Conservation (phyloP, 768 basidiomycete genomes). For the Leccinellum rugosiceps region DNA sequence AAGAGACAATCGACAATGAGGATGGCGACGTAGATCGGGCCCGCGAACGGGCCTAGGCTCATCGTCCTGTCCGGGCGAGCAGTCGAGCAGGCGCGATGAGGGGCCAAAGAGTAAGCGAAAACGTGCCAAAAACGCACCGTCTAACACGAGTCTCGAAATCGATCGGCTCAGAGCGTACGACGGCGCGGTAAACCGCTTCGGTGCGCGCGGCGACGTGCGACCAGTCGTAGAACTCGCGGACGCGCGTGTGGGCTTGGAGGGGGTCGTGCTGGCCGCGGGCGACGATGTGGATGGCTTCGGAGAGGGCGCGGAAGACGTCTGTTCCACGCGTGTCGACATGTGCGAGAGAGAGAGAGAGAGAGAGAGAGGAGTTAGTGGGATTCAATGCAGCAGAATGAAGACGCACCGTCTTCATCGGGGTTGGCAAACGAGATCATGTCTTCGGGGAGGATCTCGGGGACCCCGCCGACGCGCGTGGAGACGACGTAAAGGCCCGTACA, state of each 20-base stretch:
- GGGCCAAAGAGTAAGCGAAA: neutral
- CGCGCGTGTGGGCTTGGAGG: constrained; percentile 65
- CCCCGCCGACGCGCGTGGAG: constrained; percentile 90
- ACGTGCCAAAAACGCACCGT: constrained; percentile 47
- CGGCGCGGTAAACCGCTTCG: constrained; percentile 75
- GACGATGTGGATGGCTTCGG: constrained; percentile 74
- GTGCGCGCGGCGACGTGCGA: constrained; percentile 72
- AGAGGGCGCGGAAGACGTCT: constrained; percentile 86
- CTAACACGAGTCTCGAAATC: constrained; percentile 77
- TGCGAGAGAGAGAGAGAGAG: neutral
- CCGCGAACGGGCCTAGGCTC: constrained; percentile 74
- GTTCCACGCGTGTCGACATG: neutral
- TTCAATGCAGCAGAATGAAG: neutral
- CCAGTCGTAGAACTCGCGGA: constrained; percentile 89
- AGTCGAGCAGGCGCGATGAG: neutral
- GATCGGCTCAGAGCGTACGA: constrained; percentile 55
- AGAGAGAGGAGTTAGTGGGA: neutral
- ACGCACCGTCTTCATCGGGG: constrained; percentile 88
- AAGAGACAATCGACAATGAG: constrained; percentile 88
- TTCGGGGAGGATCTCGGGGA: constrained; percentile 89
- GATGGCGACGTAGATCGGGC: constrained; percentile 85
- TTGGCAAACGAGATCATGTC: constrained; percentile 96
- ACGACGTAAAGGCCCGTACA: constrained; percentile 94
- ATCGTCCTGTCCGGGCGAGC: constrained; percentile 53
- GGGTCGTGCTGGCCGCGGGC: constrained; percentile 70